A percentile compares a stretch with the other conserved stretches of the same genome.
These are phyloP conservation scores for Prunus mongolica DNA, from an alignment of 306 rosid species.

Conservation along the genomic window DNA sequence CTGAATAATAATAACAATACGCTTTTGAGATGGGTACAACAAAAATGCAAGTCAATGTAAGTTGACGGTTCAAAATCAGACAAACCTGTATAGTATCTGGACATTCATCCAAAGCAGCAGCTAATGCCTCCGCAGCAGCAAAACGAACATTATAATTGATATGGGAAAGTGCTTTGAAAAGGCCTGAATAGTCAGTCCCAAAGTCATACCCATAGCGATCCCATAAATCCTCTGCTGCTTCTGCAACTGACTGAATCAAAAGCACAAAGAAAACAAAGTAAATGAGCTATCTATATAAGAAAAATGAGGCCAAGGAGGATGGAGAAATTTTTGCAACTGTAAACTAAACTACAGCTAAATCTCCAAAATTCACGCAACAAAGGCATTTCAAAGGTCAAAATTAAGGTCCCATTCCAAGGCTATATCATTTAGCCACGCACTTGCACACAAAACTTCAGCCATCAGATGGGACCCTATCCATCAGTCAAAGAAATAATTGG, in stretches of 20 bases:
- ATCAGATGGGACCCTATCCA: neutral
- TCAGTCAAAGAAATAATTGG: neutral
- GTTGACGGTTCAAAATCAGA: slow-evolving; percentile 20
- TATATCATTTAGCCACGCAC: neutral
- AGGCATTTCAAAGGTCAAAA: no score
- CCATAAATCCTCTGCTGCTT: slow-evolving; percentile 91
- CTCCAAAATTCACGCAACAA: neutral
- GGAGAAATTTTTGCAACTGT: neutral
- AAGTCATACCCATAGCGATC: slow-evolving; percentile 90
- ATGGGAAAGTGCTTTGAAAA: slow-evolving; percentile 83
- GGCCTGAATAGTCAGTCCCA: slow-evolving; percentile 88
- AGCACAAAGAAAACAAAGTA: slow-evolving; percentile 4
- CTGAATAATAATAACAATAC: slow-evolving; percentile 35
- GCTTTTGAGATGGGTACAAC: neutral
- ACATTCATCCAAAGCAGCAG: slow-evolving; percentile 90
- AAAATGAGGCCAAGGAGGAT: neutral
- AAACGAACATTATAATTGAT: slow-evolving; percentile 72
- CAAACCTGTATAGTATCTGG: slow-evolving; percentile 86
- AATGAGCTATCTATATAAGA: neutral
- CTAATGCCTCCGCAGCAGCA: slow-evolving; percentile 94
- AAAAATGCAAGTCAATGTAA: neutral
- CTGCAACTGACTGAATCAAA: slow-evolving; percentile 73
- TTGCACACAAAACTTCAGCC: neutral
- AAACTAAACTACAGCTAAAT: neutral
- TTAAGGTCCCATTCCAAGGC: neutral